phyloP scores from a whole-genome alignment of 257 asterid species.

The Solanum stenotomum region DNA sequence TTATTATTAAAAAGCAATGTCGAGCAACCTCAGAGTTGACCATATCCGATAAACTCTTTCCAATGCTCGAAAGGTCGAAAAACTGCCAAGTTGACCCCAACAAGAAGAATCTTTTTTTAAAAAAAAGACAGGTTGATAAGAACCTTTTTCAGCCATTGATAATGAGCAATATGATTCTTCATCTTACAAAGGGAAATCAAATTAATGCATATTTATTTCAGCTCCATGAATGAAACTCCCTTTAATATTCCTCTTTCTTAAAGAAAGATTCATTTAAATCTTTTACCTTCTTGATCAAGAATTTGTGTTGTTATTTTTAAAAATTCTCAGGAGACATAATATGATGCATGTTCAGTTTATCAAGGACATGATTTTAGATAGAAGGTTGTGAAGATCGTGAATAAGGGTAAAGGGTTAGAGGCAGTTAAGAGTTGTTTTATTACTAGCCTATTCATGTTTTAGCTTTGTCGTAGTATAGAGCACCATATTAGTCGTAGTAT shows the following conservation, averaged over 20 bases:
- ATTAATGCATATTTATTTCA: neutral
- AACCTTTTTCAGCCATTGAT: neutral
- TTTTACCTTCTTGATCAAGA: neutral
- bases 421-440: neutral
- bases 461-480: too few species aligned
- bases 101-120: slow-evolving; percentile 8
- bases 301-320: neutral
- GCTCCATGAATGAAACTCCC: neutral
- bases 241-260: neutral
- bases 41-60: neutral
- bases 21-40: neutral
- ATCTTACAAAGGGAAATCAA: slow-evolving; percentile 3
- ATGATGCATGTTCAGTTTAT: neutral
- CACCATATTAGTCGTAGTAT: too few species aligned
- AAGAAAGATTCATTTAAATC: neutral
- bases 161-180: slow-evolving; percentile 3
- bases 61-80: slow-evolving; percentile 11
- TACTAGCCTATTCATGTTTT: neutral
- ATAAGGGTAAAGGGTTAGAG: too few species aligned
- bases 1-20: neutral
- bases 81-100: slow-evolving; percentile 11
- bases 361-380: too few species aligned
- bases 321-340: neutral
- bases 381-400: neutral
- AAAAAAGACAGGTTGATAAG: neutral